Conservation (phyloP, 345 rosid species). For the Rubroshorea leprosula region DNA sequence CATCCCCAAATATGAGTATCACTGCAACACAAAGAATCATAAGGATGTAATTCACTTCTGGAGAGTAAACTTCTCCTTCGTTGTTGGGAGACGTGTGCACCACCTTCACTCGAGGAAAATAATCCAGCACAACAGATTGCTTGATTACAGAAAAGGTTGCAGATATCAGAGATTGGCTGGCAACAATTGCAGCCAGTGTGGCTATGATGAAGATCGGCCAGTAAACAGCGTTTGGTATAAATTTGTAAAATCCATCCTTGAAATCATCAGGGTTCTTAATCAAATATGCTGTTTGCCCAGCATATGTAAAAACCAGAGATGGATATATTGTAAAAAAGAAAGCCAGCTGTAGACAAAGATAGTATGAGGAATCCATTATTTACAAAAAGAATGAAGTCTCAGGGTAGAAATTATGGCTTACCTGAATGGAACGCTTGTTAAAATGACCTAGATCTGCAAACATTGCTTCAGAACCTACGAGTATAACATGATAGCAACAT, state of each 20-base stretch:
- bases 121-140: slow-evolving; percentile 83
- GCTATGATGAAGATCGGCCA: slow-evolving; percentile 82
- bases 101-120: slow-evolving; percentile 85
- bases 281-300: slow-evolving; percentile 85
- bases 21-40: slow-evolving; percentile 83
- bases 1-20: slow-evolving; percentile 71
- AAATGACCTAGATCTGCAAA: slow-evolving; percentile 95
- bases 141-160: slow-evolving; percentile 86
- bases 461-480: slow-evolving; percentile 78
- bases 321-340: slow-evolving; percentile 73
- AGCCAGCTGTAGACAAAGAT: slow-evolving; percentile 46
- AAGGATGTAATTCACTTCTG: slow-evolving; percentile 80
- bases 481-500: background rate
- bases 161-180: slow-evolving; percentile 87
- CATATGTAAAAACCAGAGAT: slow-evolving; percentile 74
- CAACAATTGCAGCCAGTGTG: slow-evolving; percentile 70
- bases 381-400: background rate
- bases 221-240: slow-evolving; percentile 57
- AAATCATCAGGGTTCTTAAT: slow-evolving; percentile 57
- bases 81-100: slow-evolving; percentile 72
- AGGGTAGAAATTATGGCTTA: slow-evolving; percentile 3
- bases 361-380: slow-evolving; percentile 10
- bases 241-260: slow-evolving; percentile 75
- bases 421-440: slow-evolving; percentile 56
- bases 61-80: slow-evolving; percentile 87